These are phyloP conservation scores for Monosporascus sp. DNA, from an alignment of 2,329 filamentous ascomycete species.

Conservation along the genomic window DNA sequence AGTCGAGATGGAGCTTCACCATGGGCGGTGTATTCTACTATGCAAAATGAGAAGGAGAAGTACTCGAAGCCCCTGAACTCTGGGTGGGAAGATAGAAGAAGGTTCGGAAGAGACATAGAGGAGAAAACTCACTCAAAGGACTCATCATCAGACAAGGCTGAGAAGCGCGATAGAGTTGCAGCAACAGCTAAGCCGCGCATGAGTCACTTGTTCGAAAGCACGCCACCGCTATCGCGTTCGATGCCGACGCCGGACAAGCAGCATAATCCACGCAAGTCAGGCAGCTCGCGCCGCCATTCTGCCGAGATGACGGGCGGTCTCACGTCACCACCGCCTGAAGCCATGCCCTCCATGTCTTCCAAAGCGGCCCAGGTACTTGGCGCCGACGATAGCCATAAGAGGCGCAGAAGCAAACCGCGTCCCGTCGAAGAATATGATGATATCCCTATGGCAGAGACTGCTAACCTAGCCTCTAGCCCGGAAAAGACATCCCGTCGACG, in stretches of 20 bases:
- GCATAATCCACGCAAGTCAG: conserved; percentile 47
- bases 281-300: conserved; percentile 61
- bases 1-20: conserved; percentile 63
- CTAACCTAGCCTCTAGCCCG: conserved; percentile 34
- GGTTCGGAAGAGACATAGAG: conserved; percentile 54
- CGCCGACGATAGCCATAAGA: conserved; percentile 32
- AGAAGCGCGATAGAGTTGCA: conserved; percentile 35
- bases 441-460: conserved; percentile 40
- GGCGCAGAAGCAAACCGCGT: conserved; percentile 36
- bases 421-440: conserved; percentile 41
- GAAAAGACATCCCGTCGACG: conserved; percentile 43
- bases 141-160: conserved; percentile 62
- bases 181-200: conserved; percentile 52
- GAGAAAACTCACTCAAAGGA: conserved; percentile 59
- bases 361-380: conserved; percentile 79
- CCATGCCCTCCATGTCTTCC: conserved; percentile 57
- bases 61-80: conserved; percentile 46
- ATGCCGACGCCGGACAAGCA: conserved; percentile 64
- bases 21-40: conserved; percentile 71
- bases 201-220: conserved; percentile 62
- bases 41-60: conserved; percentile 52
- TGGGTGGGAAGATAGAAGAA: conserved; percentile 60
- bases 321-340: conserved; percentile 68
- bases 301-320: conserved; percentile 61
- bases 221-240: conserved; percentile 61